Evolutionary conservation across 176 grass and related monocot genomes (phyloP), one percentile per base, ranked within the genome.

Genomic region (Raddia guianensis): DNA sequence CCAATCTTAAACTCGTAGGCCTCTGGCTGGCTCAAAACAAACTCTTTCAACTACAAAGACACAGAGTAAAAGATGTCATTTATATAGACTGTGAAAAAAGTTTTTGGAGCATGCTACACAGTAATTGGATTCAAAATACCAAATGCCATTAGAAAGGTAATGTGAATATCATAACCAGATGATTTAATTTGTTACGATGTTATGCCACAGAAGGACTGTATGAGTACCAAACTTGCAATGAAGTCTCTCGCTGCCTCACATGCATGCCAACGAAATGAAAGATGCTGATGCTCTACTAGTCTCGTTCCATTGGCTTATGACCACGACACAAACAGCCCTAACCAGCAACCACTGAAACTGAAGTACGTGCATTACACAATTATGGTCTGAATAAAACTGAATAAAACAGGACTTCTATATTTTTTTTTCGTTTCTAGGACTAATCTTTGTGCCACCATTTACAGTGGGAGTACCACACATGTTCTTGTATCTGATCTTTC

Each of bases 1-100:
- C 96, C 86, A 11, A 98, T 86, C 88, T 95, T 98, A 12, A 93
- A 71, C 84, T 98, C 96, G 64, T 98, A 98, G 0, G 92, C 96
- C 65, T 98, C 92, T 5, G 63, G 34, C 46, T 98, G 92, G 42
- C 81, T 85, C 75, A 98, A 50, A 35, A 98, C 77, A 64, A 98
- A 98, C 49, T 93, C 95, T 56, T 93, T 93, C 84, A 98, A 21
- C 95, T 98, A 74, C 18, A 58, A 34, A 67, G 66, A 21, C 42
- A 5, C 56, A 67, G 7, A 59, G 8, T 3, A 13, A 44, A 59
- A 42, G 27, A 49, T 11, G 15, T 32, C 44, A 18, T 32, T 7
- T 9, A 0, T 1, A 42, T 10, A 5, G 18, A 46, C 20, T 6
- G 21, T 9, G 8, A 21, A 5, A 3, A 8, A 14, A 27, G 27